A percentile compares a stretch with the other conserved stretches of the same genome.
Evolutionary conservation across 2,329 filamentous ascomycete species (phyloP).

Genomic region (Alternaria sp.): DNA sequence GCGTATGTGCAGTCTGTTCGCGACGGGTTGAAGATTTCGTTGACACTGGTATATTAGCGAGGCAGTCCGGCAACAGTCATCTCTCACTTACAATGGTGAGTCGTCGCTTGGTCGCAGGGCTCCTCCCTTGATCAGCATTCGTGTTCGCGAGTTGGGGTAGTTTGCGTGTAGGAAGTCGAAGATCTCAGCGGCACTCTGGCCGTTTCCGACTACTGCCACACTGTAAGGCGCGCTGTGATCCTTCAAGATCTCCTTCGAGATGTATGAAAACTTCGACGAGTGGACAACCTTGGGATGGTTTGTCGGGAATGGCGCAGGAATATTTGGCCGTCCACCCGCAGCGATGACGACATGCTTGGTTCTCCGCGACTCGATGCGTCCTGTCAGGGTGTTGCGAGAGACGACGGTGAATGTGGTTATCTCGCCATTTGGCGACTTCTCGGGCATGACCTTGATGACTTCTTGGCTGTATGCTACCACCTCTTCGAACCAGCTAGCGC

Average conservation of each 20-base stretch:
- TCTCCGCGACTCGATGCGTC: slow-evolving; percentile 59
- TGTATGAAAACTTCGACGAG: slow-evolving; percentile 81
- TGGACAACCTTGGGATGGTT: slow-evolving; percentile 79
- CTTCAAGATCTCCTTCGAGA: slow-evolving; percentile 65
- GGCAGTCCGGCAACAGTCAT: neutral
- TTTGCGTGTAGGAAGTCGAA: slow-evolving; percentile 84
- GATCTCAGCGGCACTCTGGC: slow-evolving; percentile 94
- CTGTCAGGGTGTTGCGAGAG: slow-evolving; percentile 67
- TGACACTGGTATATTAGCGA: slow-evolving; percentile 68
- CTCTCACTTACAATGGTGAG: slow-evolving; percentile 81
- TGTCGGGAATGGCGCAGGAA: slow-evolving; percentile 72
- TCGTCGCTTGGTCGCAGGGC: slow-evolving; percentile 92
- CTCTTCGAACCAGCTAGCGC: slow-evolving; percentile 76
- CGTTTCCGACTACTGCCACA: slow-evolving; percentile 85
- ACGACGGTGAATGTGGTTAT: slow-evolving; percentile 72
- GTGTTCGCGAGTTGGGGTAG: slow-evolving; percentile 81
- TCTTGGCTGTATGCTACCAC: slow-evolving; percentile 79
- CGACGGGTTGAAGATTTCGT: slow-evolving; percentile 93
- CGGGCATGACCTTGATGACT: slow-evolving; percentile 73
- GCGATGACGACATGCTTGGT: slow-evolving; percentile 75
- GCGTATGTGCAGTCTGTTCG: slow-evolving; percentile 79
- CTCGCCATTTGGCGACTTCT: slow-evolving; percentile 56
- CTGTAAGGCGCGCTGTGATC: slow-evolving; percentile 66
- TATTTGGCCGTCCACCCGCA: slow-evolving; percentile 70
- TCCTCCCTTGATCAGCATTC: slow-evolving; percentile 79